These are phyloP conservation scores for Pulveroboletus sp. DNA, from an alignment of 768 basidiomycete genomes.

Conservation along the genomic window DNA sequence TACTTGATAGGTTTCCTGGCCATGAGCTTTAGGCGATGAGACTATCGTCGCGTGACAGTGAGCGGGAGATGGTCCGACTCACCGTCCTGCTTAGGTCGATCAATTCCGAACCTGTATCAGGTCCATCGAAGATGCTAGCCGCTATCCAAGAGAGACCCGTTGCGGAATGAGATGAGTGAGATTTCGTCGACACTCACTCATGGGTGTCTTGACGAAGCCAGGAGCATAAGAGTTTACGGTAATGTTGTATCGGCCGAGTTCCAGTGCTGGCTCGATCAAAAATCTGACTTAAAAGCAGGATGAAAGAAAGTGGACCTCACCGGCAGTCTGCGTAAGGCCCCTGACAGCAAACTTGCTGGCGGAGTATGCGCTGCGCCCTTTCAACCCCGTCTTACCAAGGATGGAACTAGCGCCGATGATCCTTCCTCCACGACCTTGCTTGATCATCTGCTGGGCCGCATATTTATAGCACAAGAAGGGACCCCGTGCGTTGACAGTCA, in stretches of 20 bases:
- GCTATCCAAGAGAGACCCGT: background rate
- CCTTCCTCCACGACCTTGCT: slow-evolving; percentile 44
- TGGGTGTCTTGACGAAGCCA: slow-evolving; percentile 24
- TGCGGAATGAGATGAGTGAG: background rate
- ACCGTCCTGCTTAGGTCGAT: background rate
- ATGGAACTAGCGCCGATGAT: slow-evolving; percentile 41
- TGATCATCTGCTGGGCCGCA: slow-evolving; percentile 56
- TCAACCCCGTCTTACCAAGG: background rate
- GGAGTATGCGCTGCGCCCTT: slow-evolving; percentile 17
- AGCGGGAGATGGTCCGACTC: background rate
- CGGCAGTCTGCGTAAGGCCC: slow-evolving; percentile 35
- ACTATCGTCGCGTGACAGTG: background rate
- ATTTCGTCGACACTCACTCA: slow-evolving; percentile 19
- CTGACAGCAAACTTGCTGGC: slow-evolving; percentile 39
- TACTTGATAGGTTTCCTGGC: slow-evolving; percentile 5
- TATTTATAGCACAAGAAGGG: slow-evolving; percentile 58
- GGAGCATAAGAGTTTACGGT: slow-evolving; percentile 39
- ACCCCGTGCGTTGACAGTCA: slow-evolving; percentile 46
- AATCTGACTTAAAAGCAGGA: background rate
- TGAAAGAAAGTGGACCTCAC: slow-evolving; percentile 13
- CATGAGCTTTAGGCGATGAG: background rate
- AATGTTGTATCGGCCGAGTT: slow-evolving; percentile 30
- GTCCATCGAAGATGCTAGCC: background rate
- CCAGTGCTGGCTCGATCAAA: slow-evolving; percentile 9
- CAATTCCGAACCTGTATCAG: background rate